Evolutionary conservation across 257 asterid species (phyloP), one percentile per base, ranked within the genome.

Genomic region (Ligustrum vulgare): DNA sequence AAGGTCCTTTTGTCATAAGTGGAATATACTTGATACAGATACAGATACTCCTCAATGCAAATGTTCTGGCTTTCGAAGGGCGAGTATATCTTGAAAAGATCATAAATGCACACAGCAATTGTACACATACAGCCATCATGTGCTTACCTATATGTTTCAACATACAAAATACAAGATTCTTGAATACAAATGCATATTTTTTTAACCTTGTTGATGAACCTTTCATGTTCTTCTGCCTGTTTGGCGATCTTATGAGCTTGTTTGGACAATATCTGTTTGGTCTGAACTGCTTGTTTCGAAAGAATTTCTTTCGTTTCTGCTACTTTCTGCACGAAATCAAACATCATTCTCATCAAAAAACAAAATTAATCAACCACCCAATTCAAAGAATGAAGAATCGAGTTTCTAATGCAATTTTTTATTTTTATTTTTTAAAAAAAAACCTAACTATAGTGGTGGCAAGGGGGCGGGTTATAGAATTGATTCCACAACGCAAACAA

Each of bases 221-320:
- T 86, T 79, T 92, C 98, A 28, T 92, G 99, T 80, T 91, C 99
- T 80, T 91, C 99, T 71, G 99, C 99, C 86, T 89, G 92, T 76
- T 88, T 91, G 34, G 99, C 99, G 74, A 94, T 94, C 91, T 88
- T 87, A 28, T 75, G 87, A 4, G 93, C 96, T 20, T 87, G 92
- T 79, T 87, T 83, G 64, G 93, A 80, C 86, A 93, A 83, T 62
- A 93, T 89, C 93, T 87, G 75, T 60, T 86, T 91, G 51, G 96
- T 90, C 79, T 86, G 88, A 43, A 78, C 80, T 72, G 88, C 88
- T 79, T 81, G 88, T 72, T 84, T 82, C 0, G 88, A 84, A 47
- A 86, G 77, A 77, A 87, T 72, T 84, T 90, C 96, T 87, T 86
- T 93, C 11, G 98, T 91, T 73, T 89, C 82, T 67, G 96, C 97